Evolutionary conservation across 1,284 basidiomycete species (phyloP), one percentile per base, ranked within the genome.

Genomic region (Paramarasmius palmivorus): DNA sequence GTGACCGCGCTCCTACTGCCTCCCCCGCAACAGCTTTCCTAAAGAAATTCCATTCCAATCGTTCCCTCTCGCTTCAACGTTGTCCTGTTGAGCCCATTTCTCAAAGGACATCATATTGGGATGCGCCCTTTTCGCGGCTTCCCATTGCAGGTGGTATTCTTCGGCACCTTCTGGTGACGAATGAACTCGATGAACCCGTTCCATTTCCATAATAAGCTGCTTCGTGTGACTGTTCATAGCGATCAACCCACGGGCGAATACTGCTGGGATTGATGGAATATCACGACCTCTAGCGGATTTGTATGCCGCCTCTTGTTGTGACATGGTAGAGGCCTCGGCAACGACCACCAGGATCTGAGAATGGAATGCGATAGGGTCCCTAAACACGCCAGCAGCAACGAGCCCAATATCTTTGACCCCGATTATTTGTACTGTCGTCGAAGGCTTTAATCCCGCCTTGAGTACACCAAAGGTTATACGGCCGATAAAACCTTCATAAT

Each of bases 361-460:
- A 10, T 51, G 40, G 49, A 63, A 66, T 29, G 57, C 40, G 35
- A 61, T 56, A 0, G 67, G 62, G 38, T 62, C 70, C 53, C 62
- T 59, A 59, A 74, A 72, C 6, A 73, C 61, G 1, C 61, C 68
- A 14, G 66, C 65, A 19, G 66, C 70, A 25, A 74, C 66, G 23
- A 60, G 62, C 2, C 74, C 74, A 41, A 75, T 73, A 53, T 75
- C 73, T 10, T 72, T 64, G 0, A 59, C 62, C 14, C 66, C 73
- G 38, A 75, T 63, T 12, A 75, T 47, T 45, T 71, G 69, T 12
- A 73, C 36, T 23, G 68, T 69, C 2, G 69, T 70, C 4, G 61
- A 60, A 8, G 64, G 60, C 53, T 71, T 64, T 10, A 75, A 53
- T 2, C 71, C 73, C 26, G 48, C 58, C 29, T 63, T 69, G 5